Evolutionary conservation across 257 asterid genomes (phyloP).

Genomic region (Apocynum venetum): DNA sequence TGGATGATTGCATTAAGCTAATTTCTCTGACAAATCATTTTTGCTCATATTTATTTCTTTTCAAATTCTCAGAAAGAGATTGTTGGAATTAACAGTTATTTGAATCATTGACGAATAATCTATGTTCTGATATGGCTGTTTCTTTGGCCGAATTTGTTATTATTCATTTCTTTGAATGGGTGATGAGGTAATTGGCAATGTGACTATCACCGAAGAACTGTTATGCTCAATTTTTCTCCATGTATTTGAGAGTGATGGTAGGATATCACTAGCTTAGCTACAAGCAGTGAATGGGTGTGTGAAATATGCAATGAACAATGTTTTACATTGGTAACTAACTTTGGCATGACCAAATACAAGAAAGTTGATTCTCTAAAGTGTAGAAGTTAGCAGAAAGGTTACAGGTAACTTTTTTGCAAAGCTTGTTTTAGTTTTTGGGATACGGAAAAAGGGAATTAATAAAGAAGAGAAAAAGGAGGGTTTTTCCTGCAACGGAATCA

Average conservation of each 20-base stretch:
- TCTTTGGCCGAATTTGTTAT: neutral
- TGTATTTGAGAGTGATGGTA: neutral
- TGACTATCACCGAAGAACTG: neutral
- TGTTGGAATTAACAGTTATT: neutral
- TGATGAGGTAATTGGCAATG: neutral
- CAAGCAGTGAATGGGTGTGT: neutral
- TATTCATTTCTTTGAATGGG: neutral
- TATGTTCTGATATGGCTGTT: neutral
- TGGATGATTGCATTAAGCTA: no score
- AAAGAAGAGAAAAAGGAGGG: neutral
- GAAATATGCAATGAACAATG: neutral
- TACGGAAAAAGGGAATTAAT: neutral
- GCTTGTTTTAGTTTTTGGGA: neutral
- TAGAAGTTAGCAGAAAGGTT: neutral
- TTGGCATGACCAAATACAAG: no score
- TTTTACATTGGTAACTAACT: neutral
- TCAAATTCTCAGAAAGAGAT: neutral
- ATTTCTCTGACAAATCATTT: neutral
- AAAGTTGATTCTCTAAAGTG: neutral
- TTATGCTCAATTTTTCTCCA: neutral
- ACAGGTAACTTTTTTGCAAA: neutral
- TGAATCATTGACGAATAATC: no score
- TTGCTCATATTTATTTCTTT: neutral
- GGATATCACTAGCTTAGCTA: neutral
- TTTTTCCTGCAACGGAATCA: neutral